These are phyloP conservation scores for Peniophora sp. DNA, from an alignment of 1,284 basidiomycete species.

Conservation along the genomic window DNA sequence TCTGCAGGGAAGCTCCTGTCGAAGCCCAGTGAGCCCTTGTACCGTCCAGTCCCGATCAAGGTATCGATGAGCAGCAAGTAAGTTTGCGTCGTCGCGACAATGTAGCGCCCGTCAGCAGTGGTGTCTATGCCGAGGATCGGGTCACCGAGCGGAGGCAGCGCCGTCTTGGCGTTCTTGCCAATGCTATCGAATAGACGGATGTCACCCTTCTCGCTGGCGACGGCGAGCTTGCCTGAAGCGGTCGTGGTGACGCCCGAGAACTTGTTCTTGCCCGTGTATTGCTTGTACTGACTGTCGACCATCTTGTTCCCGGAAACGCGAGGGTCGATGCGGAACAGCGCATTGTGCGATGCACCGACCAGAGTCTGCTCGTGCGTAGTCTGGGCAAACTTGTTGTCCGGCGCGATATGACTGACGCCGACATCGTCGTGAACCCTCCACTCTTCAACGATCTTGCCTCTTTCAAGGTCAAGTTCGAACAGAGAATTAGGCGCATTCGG, in stretches of 20 bases:
- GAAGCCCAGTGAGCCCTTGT: conserved; percentile 84
- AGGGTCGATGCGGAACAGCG: conserved; percentile 96
- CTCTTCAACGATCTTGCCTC: conserved; percentile 96
- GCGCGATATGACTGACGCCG: conserved; percentile 83
- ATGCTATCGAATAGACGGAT: conserved; percentile 93
- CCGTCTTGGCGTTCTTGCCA: conserved; percentile 99
- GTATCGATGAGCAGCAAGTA: conserved; percentile 96
- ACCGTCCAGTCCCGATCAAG: conserved; percentile 86
- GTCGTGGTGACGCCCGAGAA: conserved; percentile 95
- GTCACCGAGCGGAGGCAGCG: conserved; percentile 92
- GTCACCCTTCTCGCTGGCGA: conserved; percentile 95
- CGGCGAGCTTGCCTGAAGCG: conserved; percentile 79
- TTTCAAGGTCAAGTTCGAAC: conserved; percentile 90
- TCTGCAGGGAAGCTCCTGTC: conserved; percentile 94
- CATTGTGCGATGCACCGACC: conserved; percentile 89
- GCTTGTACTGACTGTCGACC: conserved; percentile 94
- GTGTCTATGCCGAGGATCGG: conserved; percentile 95
- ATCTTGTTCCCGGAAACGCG: conserved; percentile 87
- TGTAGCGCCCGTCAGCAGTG: conserved; percentile 89
- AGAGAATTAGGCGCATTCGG: conserved; percentile 79
- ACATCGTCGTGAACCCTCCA: conserved; percentile 95
- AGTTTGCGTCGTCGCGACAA: conserved; percentile 94
- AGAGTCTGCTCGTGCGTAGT: conserved; percentile 91
- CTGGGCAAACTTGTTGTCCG: conserved; percentile 92
- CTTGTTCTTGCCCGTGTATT: conserved; percentile 92